A percentile compares a stretch with the other conserved stretches of the same genome.
Conservation (phyloP, 2,329 filamentous ascomycete species). For the Hymenoscyphus salicellus region DNA sequence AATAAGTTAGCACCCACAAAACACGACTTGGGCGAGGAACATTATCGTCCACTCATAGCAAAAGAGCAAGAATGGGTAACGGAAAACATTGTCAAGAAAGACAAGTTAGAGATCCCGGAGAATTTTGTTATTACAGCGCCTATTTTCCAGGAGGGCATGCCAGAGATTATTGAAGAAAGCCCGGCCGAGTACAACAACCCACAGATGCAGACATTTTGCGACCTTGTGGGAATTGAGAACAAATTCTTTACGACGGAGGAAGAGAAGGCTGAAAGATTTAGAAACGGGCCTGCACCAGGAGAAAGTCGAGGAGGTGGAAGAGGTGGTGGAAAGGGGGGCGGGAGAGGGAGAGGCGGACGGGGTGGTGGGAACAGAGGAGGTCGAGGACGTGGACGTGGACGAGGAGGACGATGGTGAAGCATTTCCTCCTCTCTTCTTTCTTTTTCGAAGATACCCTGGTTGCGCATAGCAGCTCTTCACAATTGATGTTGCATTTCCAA, state of each 20-base stretch:
- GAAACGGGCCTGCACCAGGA: slow-evolving; percentile 52
- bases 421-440: slow-evolving; percentile 5
- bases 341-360: slow-evolving; percentile 36
- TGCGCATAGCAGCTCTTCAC: not conserved
- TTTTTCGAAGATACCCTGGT: slow-evolving; percentile 24
- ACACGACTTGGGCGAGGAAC: slow-evolving; percentile 62
- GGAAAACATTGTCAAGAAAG: slow-evolving; percentile 63
- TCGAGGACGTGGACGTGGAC: slow-evolving; percentile 39
- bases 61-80: slow-evolving; percentile 76
- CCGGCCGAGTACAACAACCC: slow-evolving; percentile 82
- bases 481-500: not conserved
- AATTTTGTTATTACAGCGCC: slow-evolving; percentile 79
- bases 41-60: slow-evolving; percentile 67
- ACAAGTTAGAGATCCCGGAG: slow-evolving; percentile 66
- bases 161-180: slow-evolving; percentile 57
- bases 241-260: slow-evolving; percentile 70
- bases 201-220: slow-evolving; percentile 80
- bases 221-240: slow-evolving; percentile 73
- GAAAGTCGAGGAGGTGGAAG: slow-evolving; percentile 32
- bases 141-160: slow-evolving; percentile 56
- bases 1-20: slow-evolving; percentile 53
- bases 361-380: slow-evolving; percentile 35
- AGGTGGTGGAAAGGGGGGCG: slow-evolving; percentile 30
- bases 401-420: slow-evolving; percentile 22
- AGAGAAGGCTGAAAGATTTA: slow-evolving; percentile 60